Conservation (phyloP, 208 protist genomes). For the Wallacemonas sp. region DNA sequence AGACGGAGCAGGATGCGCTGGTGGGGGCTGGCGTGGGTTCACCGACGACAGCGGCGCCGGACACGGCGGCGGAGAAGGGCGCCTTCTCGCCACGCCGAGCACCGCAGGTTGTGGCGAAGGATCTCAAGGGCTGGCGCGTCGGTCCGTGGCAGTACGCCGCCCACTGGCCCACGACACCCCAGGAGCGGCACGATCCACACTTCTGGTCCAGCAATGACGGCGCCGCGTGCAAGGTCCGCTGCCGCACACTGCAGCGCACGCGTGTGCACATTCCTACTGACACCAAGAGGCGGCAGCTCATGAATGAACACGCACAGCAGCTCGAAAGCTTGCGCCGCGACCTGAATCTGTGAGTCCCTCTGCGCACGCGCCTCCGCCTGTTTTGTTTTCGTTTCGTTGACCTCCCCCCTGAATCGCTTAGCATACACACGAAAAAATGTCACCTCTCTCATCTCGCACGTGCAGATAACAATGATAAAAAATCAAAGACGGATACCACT, state of each 20-base stretch:
- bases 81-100: not conserved
- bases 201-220: conserved; percentile 33
- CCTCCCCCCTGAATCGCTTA: not conserved
- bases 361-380: not conserved
- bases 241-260: conserved; percentile 38
- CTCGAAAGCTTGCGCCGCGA: conserved; percentile 45
- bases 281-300: conserved; percentile 24
- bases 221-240: conserved; percentile 32
- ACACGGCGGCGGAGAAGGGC: not conserved
- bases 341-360: conserved; percentile 38
- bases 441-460: too few relatives aligned
- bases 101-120: conserved; percentile 34
- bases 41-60: not conserved
- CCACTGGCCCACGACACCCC: conserved; percentile 47
- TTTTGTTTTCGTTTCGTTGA: too few relatives aligned
- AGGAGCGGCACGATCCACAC: conserved; percentile 27
- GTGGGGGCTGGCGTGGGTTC: too few relatives aligned
- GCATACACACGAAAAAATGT: too few relatives aligned
- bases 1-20: conserved; percentile 10
- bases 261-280: conserved; percentile 48
- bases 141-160: conserved; percentile 63
- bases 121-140: conserved; percentile 57
- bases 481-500: too few relatives aligned
- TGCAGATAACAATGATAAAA: too few relatives aligned
- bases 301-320: conserved; percentile 34